These are phyloP conservation scores for Nidula microcarpa DNA, from an alignment of 768 basidiomycete genomes.

Conservation along the genomic window DNA sequence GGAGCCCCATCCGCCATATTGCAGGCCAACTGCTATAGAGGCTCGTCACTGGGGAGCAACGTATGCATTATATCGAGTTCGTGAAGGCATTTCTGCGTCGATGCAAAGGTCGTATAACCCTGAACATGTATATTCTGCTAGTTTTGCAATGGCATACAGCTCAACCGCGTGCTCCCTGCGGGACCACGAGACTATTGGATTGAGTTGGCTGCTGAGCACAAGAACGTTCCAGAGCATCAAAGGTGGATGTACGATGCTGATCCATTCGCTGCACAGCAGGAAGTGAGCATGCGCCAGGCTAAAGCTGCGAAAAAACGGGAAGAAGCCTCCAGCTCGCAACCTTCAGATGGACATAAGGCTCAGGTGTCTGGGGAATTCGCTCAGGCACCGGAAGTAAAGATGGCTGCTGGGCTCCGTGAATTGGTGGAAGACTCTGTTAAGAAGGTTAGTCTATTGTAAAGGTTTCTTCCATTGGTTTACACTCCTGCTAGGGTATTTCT, in stretches of 20 bases:
- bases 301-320: slow-evolving; percentile 48
- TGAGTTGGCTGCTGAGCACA: slow-evolving; percentile 68
- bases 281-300: slow-evolving; percentile 63
- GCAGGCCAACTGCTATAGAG: slow-evolving; percentile 66
- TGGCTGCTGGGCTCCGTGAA: slow-evolving; percentile 74
- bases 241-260: slow-evolving; percentile 88
- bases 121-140: slow-evolving; percentile 29
- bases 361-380: slow-evolving; percentile 33
- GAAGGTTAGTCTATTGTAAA: slow-evolving; percentile 39
- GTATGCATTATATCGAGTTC: slow-evolving; percentile 82
- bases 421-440: slow-evolving; percentile 80
- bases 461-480: slow-evolving; percentile 2
- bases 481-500: slow-evolving; percentile 38
- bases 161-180: slow-evolving; percentile 76
- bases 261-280: slow-evolving; percentile 73
- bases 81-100: slow-evolving; percentile 25
- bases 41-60: slow-evolving; percentile 92
- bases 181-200: slow-evolving; percentile 89
- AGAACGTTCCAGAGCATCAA: slow-evolving; percentile 60
- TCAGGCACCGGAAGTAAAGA: slow-evolving; percentile 72
- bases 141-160: slow-evolving; percentile 74
- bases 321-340: slow-evolving; percentile 14
- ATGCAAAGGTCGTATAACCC: slow-evolving; percentile 8
- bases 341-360: slow-evolving; percentile 13
- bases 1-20: slow-evolving; percentile 70